A percentile compares a stretch with the other conserved stretches of the same genome.
phyloP scores from a whole-genome alignment of 352 stramenopile species.

The Ophiocytium majus region DNA sequence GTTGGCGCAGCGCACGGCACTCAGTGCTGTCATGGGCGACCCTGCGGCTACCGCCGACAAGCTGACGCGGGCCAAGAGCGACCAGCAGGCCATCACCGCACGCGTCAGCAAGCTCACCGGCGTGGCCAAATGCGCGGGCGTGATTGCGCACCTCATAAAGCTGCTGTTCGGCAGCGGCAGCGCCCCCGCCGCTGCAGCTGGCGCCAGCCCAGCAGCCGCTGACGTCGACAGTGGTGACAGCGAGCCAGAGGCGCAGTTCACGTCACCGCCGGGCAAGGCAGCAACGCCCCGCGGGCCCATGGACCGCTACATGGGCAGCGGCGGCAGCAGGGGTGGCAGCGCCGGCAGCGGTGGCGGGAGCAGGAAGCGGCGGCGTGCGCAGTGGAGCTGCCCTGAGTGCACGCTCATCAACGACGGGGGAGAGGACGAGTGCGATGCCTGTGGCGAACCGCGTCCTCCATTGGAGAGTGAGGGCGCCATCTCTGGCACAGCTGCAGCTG shows the following conservation, averaged over 20 bases:
- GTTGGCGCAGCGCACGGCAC: neutral
- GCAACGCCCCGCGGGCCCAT: neutral
- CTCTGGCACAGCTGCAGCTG: too few species aligned
- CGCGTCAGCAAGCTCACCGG: constrained; percentile 10
- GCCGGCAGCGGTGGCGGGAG: neutral
- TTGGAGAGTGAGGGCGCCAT: too few species aligned
- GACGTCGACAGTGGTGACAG: neutral
- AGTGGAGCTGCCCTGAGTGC: constrained; percentile 33
- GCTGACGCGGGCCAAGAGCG: neutral
- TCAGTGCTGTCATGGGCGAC: neutral
- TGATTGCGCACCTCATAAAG: constrained; percentile 16
- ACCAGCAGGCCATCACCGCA: neutral
- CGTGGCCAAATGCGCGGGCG: constrained; percentile 6
- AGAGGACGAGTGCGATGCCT: constrained; percentile 24
- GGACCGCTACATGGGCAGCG: neutral
- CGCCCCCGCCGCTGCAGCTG: neutral
- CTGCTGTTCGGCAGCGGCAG: neutral
- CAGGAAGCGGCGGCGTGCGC: neutral
- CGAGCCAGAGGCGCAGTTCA: neutral
- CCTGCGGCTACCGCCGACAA: neutral
- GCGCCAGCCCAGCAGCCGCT: neutral
- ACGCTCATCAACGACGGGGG: constrained; percentile 26
- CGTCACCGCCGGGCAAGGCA: neutral
- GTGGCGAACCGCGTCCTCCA: too few species aligned
- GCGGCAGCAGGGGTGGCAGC: neutral